Evolutionary conservation across 441 rosid genomes (phyloP).

Genomic region (Metrosideros polymorpha): DNA sequence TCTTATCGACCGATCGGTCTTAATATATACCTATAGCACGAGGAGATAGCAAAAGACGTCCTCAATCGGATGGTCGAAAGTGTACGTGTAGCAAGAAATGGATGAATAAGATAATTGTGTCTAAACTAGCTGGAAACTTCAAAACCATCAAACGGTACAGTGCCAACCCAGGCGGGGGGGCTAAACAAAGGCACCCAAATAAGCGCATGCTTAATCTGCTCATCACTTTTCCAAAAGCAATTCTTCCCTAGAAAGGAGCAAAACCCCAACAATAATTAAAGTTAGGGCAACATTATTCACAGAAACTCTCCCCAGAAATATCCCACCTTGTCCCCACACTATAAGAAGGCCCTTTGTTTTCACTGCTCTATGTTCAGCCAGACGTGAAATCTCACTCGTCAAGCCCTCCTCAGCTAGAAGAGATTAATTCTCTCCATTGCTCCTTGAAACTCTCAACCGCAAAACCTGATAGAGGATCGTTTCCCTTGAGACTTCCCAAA

Average conservation of each 20-base stretch:
- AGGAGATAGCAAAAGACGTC: not conserved
- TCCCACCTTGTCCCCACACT: conserved; percentile 13
- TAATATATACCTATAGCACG: not conserved
- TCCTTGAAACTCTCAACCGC: not conserved
- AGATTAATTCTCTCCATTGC: not conserved
- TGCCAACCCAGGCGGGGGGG: too few species aligned
- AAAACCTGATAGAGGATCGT: not conserved
- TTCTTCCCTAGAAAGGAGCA: not conserved
- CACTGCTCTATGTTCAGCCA: conserved; percentile 15
- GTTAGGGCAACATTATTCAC: not conserved
- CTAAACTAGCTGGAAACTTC: not conserved
- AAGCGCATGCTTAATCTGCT: conserved; percentile 10
- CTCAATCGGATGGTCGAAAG: not conserved
- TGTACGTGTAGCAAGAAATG: not conserved
- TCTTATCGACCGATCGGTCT: not conserved
- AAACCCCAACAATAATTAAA: not conserved
- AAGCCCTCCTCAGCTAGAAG: not conserved
- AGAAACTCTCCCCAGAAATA: conserved; percentile 16
- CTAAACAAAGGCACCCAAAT: conserved; percentile 9
- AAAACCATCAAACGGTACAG: conserved; percentile 16
- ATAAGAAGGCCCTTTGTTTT: conserved; percentile 15
- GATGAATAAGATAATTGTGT: not conserved
- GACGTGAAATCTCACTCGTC: not conserved
- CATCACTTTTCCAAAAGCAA: conserved; percentile 12
- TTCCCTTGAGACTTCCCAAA: not conserved